Evolutionary conservation across 805 yeast genomes (phyloP).

Genomic region (Candida easanensis): DNA sequence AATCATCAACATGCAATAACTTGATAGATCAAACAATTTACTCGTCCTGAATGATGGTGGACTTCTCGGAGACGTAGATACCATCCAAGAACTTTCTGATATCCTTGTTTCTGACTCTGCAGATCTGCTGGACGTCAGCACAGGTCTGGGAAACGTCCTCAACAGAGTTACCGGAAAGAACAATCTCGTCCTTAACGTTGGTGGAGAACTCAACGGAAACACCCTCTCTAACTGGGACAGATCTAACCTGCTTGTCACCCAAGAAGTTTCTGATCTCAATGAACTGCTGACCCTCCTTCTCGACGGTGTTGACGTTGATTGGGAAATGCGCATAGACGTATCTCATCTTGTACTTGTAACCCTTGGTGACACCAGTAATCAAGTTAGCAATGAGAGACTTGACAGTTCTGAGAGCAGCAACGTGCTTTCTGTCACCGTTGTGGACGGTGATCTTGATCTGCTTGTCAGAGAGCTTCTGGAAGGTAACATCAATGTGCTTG

Average conservation of each 20-base stretch:
- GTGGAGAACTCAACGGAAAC: constrained; percentile 80
- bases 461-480: constrained; percentile 68
- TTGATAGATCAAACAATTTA: constrained; percentile 18
- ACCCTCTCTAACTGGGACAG: constrained; percentile 82
- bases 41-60: constrained; percentile 71
- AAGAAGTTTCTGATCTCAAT: constrained; percentile 99
- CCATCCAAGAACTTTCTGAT: constrained; percentile 99
- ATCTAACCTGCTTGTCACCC: constrained; percentile 98
- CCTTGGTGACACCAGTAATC: constrained; percentile 98
- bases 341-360: constrained; percentile 99
- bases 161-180: constrained; percentile 90
- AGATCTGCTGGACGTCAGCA: constrained; percentile 96
- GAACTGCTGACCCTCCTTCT: constrained; percentile 65
- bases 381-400: constrained; percentile 91
- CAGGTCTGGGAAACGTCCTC: constrained; percentile 98
- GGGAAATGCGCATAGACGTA: constrained; percentile 99
- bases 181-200: constrained; percentile 90
- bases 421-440: constrained; percentile 99
- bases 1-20: neutral
- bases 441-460: constrained; percentile 87
- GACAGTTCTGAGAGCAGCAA: constrained; percentile 98
- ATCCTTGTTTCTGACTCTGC: constrained; percentile 99
- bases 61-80: constrained; percentile 97
- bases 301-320: constrained; percentile 91
- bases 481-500: constrained; percentile 93